phyloP scores from a whole-genome alignment of 23 red algal genomes.

The Gracilaria vermiculophylla region DNA sequence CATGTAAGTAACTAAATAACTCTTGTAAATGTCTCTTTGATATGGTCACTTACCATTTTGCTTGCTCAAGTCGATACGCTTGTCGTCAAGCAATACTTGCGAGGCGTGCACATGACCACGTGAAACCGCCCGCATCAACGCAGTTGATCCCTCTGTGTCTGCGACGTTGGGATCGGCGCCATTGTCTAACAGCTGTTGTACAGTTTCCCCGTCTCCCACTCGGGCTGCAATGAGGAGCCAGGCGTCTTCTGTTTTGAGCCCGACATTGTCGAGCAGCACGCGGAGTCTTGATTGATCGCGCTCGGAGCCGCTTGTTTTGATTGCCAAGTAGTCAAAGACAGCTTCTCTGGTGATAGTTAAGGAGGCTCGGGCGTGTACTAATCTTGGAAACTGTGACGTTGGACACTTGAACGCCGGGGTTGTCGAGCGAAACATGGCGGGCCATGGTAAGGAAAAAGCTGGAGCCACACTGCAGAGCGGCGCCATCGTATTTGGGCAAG shows the following conservation, averaged over 20 bases:
- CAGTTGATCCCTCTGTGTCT: constrained; percentile 40
- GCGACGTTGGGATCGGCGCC: constrained; percentile 50
- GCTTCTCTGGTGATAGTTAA: background rate
- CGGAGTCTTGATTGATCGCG: background rate
- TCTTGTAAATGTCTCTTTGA: background rate
- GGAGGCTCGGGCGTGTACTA: background rate
- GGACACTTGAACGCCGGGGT: background rate
- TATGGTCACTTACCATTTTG: constrained; percentile 17
- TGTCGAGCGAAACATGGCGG: background rate
- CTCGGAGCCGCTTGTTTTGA: background rate
- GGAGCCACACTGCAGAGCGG: background rate
- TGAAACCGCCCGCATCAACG: constrained; percentile 40
- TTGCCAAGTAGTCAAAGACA: background rate
- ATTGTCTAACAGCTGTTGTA: constrained; percentile 15
- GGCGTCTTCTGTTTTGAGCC: background rate
- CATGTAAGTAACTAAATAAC: constrained; percentile 34
- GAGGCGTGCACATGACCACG: constrained; percentile 19
- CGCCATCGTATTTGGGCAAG: background rate
- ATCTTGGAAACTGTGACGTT: too few species aligned
- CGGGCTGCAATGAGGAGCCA: constrained; percentile 55
- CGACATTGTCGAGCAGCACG: background rate
- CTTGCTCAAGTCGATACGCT: constrained; percentile 14
- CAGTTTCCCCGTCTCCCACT: constrained; percentile 37
- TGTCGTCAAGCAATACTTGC: constrained; percentile 2
- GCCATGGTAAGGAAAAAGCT: background rate